phyloP scores from a whole-genome alignment of 225 moss, liverwort and hornwort species.

The Sphagnum tenellum region DNA sequence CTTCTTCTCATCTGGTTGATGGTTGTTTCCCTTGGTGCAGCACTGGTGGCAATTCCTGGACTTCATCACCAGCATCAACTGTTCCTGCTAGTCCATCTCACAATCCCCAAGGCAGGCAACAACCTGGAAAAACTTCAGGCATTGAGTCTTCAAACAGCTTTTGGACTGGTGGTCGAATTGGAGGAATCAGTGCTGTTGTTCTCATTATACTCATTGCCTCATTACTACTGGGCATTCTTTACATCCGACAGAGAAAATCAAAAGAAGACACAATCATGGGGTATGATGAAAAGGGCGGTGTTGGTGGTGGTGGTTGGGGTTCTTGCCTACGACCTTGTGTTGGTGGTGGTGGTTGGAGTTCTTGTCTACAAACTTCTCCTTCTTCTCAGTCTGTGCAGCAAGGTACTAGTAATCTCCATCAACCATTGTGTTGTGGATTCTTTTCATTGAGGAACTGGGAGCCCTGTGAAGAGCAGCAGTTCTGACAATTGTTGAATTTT shows the following conservation, averaged over 20 bases:
- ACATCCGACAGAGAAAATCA: slow-evolving; percentile 3
- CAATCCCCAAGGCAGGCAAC: neutral
- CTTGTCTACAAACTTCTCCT: too few species aligned
- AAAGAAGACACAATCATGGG: slow-evolving; percentile 6
- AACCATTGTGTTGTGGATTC: too few species aligned
- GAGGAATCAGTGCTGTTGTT: slow-evolving; percentile 21
- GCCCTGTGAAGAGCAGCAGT: too few species aligned
- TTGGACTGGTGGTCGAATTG: slow-evolving; percentile 37
- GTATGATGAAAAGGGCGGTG: slow-evolving; percentile 10
- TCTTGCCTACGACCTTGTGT: slow-evolving; percentile 39
- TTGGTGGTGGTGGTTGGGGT: neutral
- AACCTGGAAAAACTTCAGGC: slow-evolving; percentile 9
- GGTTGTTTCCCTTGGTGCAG: slow-evolving; percentile 8
- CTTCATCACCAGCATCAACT: slow-evolving; percentile 36
- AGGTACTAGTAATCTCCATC: slow-evolving; percentile 7
- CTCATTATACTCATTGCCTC: slow-evolving; percentile 13
- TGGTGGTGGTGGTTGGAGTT: neutral
- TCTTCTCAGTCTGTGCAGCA: slow-evolving; percentile 1
- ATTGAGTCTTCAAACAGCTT: slow-evolving; percentile 8
- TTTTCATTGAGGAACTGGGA: too few species aligned
- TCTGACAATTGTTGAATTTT: too few species aligned
- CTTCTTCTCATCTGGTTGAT: too few species aligned
- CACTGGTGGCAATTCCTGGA: slow-evolving; percentile 48
- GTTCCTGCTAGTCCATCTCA: slow-evolving; percentile 15
- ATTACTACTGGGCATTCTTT: slow-evolving; percentile 13